Conservation (phyloP, 139 green algal genomes). For the Tetradesmus obliquus region DNA sequence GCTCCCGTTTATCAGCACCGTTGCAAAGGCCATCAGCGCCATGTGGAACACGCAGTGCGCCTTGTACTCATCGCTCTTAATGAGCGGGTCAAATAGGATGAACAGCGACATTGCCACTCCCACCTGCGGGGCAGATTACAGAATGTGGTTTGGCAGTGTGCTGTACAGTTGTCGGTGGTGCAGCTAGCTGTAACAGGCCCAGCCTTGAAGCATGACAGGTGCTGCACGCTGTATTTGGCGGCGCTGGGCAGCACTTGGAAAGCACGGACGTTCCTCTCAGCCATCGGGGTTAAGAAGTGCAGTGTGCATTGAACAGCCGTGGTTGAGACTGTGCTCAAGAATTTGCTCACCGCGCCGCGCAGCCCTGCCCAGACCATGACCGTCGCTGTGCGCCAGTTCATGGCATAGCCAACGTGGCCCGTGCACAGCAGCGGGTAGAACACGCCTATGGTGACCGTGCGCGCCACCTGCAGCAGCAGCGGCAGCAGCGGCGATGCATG, state of each 20-base stretch:
- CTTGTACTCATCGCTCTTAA: slow-evolving; percentile 44
- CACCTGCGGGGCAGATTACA: neutral
- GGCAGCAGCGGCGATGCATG: neutral
- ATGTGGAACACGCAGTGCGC: slow-evolving; percentile 70
- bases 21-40: slow-evolving; percentile 47
- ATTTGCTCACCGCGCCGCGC: slow-evolving; percentile 62
- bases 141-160: neutral
- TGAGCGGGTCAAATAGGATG: slow-evolving; percentile 58
- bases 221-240: neutral
- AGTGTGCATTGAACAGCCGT: neutral
- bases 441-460: slow-evolving; percentile 52
- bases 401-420: slow-evolving; percentile 57
- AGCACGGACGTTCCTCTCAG: too few species aligned
- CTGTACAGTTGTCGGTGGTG: neutral
- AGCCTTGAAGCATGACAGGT: neutral
- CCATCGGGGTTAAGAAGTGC: too few species aligned
- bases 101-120: slow-evolving; percentile 73
- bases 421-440: slow-evolving; percentile 65
- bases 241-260: neutral
- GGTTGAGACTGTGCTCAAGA: neutral
- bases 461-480: slow-evolving; percentile 54
- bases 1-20: slow-evolving; percentile 55
- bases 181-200: neutral
- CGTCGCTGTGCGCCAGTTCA: slow-evolving; percentile 59
- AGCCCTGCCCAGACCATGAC: slow-evolving; percentile 73